Base-by-base conservation (phyloP, 2,329 filamentous ascomycete genomes). In the Epichloe bromicola region DNA sequence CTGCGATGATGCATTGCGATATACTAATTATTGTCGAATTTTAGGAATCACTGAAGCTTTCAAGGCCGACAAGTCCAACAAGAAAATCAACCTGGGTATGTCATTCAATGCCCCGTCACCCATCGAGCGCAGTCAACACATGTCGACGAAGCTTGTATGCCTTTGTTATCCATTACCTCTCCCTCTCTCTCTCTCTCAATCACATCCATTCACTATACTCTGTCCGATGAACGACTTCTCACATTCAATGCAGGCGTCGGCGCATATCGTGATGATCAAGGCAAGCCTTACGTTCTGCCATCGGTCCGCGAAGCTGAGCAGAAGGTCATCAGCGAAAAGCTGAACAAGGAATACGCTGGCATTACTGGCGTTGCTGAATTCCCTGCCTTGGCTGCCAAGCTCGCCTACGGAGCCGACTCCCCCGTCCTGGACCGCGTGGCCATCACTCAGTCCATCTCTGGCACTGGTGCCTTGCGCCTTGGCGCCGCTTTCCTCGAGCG, bases 331-430 rank as follows among this genome's bases (percentile, higher is more conserved):
- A 74, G 83, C 49, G 75, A 80, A 58, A 79, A 81, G 62, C 69
- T 93, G 64, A 93, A 97, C 80, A 95, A 97, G 79, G 93, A 97
- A 73, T 97, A 97, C 70, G 88, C 91, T 58, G 89, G 88, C 69
- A 98, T 98, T 73, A 97, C 93, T 46, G 93, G 93, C 76, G 80
- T 97, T 44, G 88, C 90, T 58, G 80, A 89, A 62, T 96, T 98
- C 78, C 94, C 90, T 70, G 87, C 86, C 67, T 87, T 90, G 58
- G 91, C 93, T 53, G 90, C 89, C 58, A 75, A 86, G 66, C 83
- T 98, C 54, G 93, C 93, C 63, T 97, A 96, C 70, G 91, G 91
- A 58, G 69, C 80, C 62, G 82, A 87, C 72, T 93, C 85, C 71
- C 83, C 83, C 43, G 84, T 83, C 60, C 79, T 97, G 67, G 73